Conservation (phyloP, 495 filamentous ascomycete species). For the Tuber calosporum region DNA sequence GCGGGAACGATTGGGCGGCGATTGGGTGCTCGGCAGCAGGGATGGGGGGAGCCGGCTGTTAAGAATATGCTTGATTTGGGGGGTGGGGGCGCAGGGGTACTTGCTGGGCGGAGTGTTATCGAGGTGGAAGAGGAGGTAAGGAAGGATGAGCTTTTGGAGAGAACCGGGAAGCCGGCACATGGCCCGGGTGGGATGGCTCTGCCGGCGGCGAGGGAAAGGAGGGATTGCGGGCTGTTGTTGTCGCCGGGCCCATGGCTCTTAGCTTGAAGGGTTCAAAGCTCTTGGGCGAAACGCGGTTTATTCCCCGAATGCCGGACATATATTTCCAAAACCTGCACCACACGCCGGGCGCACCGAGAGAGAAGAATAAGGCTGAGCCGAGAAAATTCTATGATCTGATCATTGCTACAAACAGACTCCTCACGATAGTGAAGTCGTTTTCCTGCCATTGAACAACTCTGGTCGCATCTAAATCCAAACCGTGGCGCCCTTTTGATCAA, state of each 20-base stretch:
- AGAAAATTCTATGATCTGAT: constrained; percentile 81
- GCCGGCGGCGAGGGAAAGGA: neutral
- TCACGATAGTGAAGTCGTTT: constrained; percentile 62
- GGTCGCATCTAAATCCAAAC: constrained; percentile 70
- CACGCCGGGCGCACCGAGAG: constrained; percentile 50
- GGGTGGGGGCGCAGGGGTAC: constrained; percentile 71
- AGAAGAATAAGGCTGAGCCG: constrained; percentile 46
- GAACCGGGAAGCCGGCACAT: neutral
- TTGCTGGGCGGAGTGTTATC: constrained; percentile 77
- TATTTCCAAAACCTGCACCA: constrained; percentile 44
- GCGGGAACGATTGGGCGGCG: too few species aligned
- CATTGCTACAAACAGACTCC: constrained; percentile 72
- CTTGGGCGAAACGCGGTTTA: constrained; percentile 80
- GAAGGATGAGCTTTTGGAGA: constrained; percentile 45
- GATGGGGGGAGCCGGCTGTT: constrained; percentile 50
- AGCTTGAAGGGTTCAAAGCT: constrained; percentile 70
- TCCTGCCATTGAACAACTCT: constrained; percentile 72
- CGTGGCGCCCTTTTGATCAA: constrained; percentile 84
- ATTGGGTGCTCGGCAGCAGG: too few species aligned
- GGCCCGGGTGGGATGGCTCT: constrained; percentile 16
- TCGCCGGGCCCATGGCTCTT: constrained; percentile 56
- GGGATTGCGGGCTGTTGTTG: constrained; percentile 48
- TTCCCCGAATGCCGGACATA: constrained; percentile 70
- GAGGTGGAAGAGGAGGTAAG: constrained; percentile 70
- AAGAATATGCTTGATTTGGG: constrained; percentile 73